Evolutionary conservation across 768 basidiomycete genomes (phyloP), one percentile per base, ranked within the genome.

Genomic region (Tylopilus rubrobrunneus): DNA sequence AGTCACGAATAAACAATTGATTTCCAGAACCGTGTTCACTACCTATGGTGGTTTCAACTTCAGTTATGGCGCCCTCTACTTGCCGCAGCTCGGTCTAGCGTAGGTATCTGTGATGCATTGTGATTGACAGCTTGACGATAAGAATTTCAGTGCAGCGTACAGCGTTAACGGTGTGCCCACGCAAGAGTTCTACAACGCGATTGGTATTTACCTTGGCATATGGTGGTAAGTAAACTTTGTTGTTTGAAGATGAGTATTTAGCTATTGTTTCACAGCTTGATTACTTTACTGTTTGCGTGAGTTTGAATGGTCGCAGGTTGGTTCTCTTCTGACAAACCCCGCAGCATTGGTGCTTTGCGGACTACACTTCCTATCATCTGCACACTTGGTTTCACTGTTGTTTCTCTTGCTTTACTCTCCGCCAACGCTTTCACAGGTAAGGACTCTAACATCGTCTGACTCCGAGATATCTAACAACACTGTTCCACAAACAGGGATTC

Each of bases 21-120:
- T 9, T 44, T 37, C n/a, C 36, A 66, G 64, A 19, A 62, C 62
- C 29, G 67, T 67, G 8, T 67, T 67, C 42, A 31, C 48, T 29
- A 69, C 66, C 23, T 69, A 67, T 19, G 66, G 67, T 21, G 65
- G 65, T 27, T 67, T 67, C 60, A 67, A 67, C 52, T 49, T 66
- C 15, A 66, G 63, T 23, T 67, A 62, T 47, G 66, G 65, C 36
- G 67, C 66, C 19, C 49, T 67, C 17, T 67, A 58, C 53, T 19
- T 69, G 48, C 66, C 66, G 34, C 28, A 52, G 34, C 57, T 69
- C 17, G 65, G 67, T 39, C 19, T 67, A 37, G 65, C 62, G 66
- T 67, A 28, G 23, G 66, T 62, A 25, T 33, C 15, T 29, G 8
- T n/a, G 4, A 14, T 27, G 7, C 31, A 21, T 21, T 29, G 14